Base-by-base conservation (phyloP, 768 basidiomycete genomes). In the Panus rudis region DNA sequence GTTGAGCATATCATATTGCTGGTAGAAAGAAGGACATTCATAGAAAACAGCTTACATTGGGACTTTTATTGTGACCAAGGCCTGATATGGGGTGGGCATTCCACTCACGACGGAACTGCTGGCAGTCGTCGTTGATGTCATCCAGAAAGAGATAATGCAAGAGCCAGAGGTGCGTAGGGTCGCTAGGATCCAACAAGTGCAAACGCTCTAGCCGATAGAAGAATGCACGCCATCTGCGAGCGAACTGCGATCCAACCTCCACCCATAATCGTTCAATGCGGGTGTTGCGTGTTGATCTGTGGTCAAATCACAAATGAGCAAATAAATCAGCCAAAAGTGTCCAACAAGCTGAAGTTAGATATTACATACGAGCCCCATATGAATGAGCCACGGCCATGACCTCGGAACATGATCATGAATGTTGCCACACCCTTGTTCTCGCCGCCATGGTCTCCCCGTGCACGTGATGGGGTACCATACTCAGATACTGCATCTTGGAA, bases 221-320 rank as follows among this genome's bases (percentile, higher is more conserved):
- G 45, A 74, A 73, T 0, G 63, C 68, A 1, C 58, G 28, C 73
- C 73, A 75, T 11, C 20, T 31, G 3, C 58, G 52, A 1, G 52
- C 63, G 60, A 75, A 74, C 8, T 67, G 60, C 0, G 43, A 27
- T 0, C 69, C 67, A 28, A 69, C 57, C 35, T 74, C 70, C 12
- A 70, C 61, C 71, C 71, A 73, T 0, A 74, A 52, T 0, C 59
- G 40, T 47, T 76, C 72, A 45, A 74, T 73, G 0, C 61, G 52
- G 0, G 65, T 66, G 42, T 75, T 77, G 4, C 52, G 49, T 0
- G 67, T 69, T 0, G 67, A 74, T 6, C 59, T 60, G 27, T 13
- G 25, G 25, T 19, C 5, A 37, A 41, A 14, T 11, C 10, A 31
- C 21, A 14, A 24, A 16, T 44, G 21, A 45, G 14, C 32, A n/a